Conservation (phyloP, 1,284 basidiomycete species). For the Porodaedalea pini region DNA sequence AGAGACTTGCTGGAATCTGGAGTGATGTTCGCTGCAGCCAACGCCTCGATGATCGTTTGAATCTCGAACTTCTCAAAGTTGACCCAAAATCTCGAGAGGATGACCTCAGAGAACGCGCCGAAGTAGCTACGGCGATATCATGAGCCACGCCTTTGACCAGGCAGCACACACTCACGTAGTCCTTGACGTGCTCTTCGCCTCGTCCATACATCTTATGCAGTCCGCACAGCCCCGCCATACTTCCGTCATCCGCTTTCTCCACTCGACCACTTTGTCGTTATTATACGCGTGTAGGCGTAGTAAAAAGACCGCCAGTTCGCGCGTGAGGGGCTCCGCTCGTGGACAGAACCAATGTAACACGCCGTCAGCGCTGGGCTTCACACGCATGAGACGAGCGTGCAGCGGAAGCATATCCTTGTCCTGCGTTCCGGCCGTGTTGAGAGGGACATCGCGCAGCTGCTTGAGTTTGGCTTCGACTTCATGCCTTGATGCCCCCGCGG, state of each 20-base stretch:
- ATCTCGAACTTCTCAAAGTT: constrained; percentile 71
- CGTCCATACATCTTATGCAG: constrained; percentile 66
- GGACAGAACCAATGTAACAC: constrained; percentile 70
- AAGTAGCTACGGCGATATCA: constrained; percentile 50
- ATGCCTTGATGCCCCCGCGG: constrained; percentile 2
- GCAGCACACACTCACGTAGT: constrained; percentile 54
- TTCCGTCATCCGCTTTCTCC: constrained; percentile 54
- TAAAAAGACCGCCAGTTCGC: constrained; percentile 71
- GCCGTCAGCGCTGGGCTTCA: constrained; percentile 37
- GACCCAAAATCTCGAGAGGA: constrained; percentile 56
- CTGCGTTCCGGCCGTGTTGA: constrained; percentile 42
- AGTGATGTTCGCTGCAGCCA: constrained; percentile 37
- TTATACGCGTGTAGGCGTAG: constrained; percentile 78
- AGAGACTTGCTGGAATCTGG: constrained; percentile 31
- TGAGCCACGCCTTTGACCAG: neutral
- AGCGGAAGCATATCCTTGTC: constrained; percentile 53
- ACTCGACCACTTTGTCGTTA: constrained; percentile 53
- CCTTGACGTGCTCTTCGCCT: constrained; percentile 53
- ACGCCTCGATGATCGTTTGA: constrained; percentile 41
- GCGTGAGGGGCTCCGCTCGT: constrained; percentile 46
- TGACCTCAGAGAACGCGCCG: constrained; percentile 49
- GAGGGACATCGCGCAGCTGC: constrained; percentile 53
- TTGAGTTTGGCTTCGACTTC: constrained; percentile 45
- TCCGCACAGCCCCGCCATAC: constrained; percentile 60
- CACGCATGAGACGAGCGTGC: constrained; percentile 53